Base-by-base conservation (phyloP, 257 asterid genomes). In the Penstemon barbatus region DNA sequence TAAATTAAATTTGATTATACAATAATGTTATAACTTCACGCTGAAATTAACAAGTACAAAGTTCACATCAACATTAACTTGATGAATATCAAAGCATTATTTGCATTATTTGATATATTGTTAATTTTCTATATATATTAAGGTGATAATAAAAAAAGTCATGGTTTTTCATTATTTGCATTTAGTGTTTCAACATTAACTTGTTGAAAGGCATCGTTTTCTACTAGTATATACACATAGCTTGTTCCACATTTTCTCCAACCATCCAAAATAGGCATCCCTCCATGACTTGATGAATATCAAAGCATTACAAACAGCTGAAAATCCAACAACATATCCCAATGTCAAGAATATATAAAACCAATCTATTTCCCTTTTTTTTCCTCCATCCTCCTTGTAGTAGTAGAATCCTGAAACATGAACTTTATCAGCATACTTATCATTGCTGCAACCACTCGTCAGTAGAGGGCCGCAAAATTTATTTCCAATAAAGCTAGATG, bases 381-480 rank as follows among this genome's bases (percentile, higher is more conserved):
- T 5, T 2, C 43, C 1, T 4, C 15, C 19, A 41, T 33, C 40
- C 36, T 56, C 65, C 1, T 46, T 48, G 13, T 41, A 56, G 18
- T 33, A 9, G 38, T 67, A 25, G 7, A 48, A 5, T 18, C 0
- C 8, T 51, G 39, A 25, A 44, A 12, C 43, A 3, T 46, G 74
- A 11, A 13, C 44, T n/a, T 48, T 36, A 6, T 10, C 59, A 15
- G 18, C 18, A 19, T 12, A 0, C 18, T 15, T 15, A 15, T 25
- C 63, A 39, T 19, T 2, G 66, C 57, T 50, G 38, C 80, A 76
- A 1, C 10, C 25, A 0, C 5, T 57, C 9, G 74, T 15, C 12
- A 74, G 61, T 19, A 79, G 82, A 53, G 45, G 74, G 5, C 77
- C 79, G 57, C 81, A 77, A 12, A 77, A 71, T 8, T 63, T 3